Evolutionary conservation across 257 asterid species (phyloP).

Genomic region (Vinca minor): DNA sequence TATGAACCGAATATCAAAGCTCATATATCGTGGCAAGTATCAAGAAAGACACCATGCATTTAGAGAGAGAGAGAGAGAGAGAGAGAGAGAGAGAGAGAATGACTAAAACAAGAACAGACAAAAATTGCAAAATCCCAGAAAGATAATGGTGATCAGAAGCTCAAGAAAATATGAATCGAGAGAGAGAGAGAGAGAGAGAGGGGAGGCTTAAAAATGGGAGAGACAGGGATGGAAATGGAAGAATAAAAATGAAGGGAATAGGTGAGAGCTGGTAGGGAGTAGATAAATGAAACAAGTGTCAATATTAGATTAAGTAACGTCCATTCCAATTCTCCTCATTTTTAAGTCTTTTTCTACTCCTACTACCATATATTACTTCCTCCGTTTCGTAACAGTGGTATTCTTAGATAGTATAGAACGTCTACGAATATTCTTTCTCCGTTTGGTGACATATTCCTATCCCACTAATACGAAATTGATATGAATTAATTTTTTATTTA

Average conservation of each 20-base stretch:
- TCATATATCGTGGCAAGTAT: neutral
- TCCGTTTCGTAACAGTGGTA: no score
- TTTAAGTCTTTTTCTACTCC: slow-evolving; percentile 3
- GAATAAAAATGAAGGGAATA: slow-evolving; percentile 1
- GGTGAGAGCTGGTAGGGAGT: slow-evolving; percentile 3
- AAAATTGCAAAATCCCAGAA: no score
- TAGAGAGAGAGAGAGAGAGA: neutral
- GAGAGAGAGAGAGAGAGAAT: neutral
- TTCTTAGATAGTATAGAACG: no score
- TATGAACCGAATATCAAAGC: neutral
- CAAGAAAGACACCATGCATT: no score
- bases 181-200: neutral
- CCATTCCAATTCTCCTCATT: slow-evolving; percentile 16
- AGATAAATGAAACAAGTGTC: neutral
- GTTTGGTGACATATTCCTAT: no score
- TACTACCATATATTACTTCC: no score
- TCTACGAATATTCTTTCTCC: no score
- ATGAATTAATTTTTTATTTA: no score
- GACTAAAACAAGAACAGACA: no score
- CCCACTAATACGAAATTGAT: no score
- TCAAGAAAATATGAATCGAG: neutral
- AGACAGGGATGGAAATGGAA: neutral
- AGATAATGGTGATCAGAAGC: neutral
- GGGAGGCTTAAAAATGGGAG: neutral
- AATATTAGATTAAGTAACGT: slow-evolving; percentile 14